These are phyloP conservation scores for Pontederia paniculata DNA, from an alignment of 176 grass and related monocot genomes.

Conservation along the genomic window DNA sequence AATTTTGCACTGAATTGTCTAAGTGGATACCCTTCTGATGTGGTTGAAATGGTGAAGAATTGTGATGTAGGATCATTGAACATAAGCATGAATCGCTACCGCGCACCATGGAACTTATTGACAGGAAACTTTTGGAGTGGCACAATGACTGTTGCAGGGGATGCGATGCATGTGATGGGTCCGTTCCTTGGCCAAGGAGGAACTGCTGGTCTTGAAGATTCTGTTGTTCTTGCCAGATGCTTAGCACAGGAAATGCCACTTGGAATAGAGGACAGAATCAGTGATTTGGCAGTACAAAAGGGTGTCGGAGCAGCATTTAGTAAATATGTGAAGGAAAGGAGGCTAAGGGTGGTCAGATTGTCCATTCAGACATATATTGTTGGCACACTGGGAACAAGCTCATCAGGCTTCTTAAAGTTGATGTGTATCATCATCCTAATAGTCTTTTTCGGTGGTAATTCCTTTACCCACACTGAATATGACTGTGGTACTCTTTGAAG, in stretches of 20 bases:
- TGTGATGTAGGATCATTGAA: constrained; percentile 23
- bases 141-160: constrained; percentile 34
- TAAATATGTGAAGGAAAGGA: constrained; percentile 29
- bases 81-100: constrained; percentile 15
- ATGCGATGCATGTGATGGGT: constrained; percentile 53
- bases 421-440: constrained; percentile 2
- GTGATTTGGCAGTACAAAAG: background rate
- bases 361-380: constrained; percentile 14
- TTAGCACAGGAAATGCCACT: constrained; percentile 13
- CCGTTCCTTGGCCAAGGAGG: constrained; percentile 50
- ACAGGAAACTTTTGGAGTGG: constrained; percentile 17
- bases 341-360: constrained; percentile 22
- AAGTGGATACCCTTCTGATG: constrained; percentile 12
- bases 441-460: constrained; percentile 19
- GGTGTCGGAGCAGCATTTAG: constrained; percentile 16
- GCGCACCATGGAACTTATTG: constrained; percentile 32
- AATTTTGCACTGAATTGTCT: constrained; percentile 11
- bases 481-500: constrained; percentile 36
- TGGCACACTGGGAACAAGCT: background rate
- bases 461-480: constrained; percentile 16
- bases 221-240: constrained; percentile 30
- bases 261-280: background rate
- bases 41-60: constrained; percentile 19
- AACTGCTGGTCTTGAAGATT: constrained; percentile 25
- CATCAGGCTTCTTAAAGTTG: constrained; percentile 23